Evolutionary conservation across 129 eudicot genomes (phyloP).

Genomic region (Dittrichia graveolens): DNA sequence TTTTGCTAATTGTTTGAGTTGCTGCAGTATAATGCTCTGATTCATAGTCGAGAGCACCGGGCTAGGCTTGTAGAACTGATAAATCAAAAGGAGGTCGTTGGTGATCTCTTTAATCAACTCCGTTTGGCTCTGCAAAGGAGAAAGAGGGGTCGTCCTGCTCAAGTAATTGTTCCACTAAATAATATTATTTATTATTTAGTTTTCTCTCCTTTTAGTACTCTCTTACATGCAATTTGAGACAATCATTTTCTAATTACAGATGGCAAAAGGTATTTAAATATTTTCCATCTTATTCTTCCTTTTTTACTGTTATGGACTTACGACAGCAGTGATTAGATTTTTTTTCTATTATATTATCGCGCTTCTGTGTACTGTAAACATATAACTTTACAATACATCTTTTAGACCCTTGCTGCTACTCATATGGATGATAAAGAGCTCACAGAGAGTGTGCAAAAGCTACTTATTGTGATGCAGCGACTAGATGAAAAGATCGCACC

Average conservation of each 20-base stretch:
- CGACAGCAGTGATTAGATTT: neutral
- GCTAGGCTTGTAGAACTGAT: constrained; percentile 72
- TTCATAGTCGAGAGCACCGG: constrained; percentile 69
- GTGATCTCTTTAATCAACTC: constrained; percentile 94
- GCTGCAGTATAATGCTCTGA: constrained; percentile 86
- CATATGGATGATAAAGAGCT: constrained; percentile 91
- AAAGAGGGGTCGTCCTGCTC: constrained; percentile 87
- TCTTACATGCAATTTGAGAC: no score
- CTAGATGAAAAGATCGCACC: constrained; percentile 82
- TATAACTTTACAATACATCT: neutral
- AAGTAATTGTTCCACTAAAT: constrained; percentile 43
- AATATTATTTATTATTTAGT: neutral
- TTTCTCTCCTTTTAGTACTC: no score
- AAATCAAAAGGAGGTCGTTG: constrained; percentile 90
- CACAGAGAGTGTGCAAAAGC: constrained; percentile 80
- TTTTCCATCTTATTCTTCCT: neutral
- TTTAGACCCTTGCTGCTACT: constrained; percentile 89
- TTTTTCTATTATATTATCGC: constrained; percentile 14
- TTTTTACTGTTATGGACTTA: neutral
- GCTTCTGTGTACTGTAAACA: constrained; percentile 11
- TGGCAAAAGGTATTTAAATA: neutral
- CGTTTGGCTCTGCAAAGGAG: constrained; percentile 93
- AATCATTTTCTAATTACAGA: neutral
- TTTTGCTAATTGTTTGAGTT: constrained; percentile 30
- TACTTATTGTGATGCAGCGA: constrained; percentile 95